Conservation (phyloP, 106 monocot genomes). For the Hemerocallis citrina region DNA sequence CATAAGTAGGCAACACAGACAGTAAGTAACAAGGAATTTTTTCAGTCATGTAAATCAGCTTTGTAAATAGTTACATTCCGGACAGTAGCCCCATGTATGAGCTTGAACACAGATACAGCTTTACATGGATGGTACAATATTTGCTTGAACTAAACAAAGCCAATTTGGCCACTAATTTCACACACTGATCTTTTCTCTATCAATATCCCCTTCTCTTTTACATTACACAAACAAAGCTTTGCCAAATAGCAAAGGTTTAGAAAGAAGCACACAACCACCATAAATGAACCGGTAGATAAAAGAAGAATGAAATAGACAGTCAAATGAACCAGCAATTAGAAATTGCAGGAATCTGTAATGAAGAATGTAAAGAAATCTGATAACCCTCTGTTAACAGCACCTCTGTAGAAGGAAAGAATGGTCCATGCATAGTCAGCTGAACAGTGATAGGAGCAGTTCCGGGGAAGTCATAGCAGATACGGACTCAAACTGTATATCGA, state of each 20-base stretch:
- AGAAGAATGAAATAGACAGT: conserved; percentile 3
- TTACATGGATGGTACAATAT: no score
- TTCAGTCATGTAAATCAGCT: no score
- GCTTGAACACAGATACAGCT: no score
- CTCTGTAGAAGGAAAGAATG: not conserved
- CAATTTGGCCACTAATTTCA: not conserved
- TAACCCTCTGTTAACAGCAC: conserved; percentile 5
- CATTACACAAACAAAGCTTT: conserved; percentile 1
- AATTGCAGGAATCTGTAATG: not conserved
- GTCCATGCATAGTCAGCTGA: conserved; percentile 1
- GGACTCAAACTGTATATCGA: conserved; percentile 1
- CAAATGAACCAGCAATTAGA: not conserved
- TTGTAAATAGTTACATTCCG: no score
- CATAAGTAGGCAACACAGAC: no score
- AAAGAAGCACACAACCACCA: not conserved
- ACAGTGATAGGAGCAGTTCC: conserved; percentile 7
- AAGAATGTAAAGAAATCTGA: not conserved
- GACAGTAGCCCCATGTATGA: no score
- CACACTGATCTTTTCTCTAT: not conserved
- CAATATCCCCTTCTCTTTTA: not conserved
- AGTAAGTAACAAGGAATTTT: no score
- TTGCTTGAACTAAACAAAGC: no score
- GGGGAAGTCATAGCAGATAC: conserved; percentile 8
- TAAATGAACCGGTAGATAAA: not conserved
- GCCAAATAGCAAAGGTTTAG: not conserved